Evolutionary conservation across 2,329 filamentous ascomycete genomes (phyloP).

Genomic region (Chaetomiaceae sp.): DNA sequence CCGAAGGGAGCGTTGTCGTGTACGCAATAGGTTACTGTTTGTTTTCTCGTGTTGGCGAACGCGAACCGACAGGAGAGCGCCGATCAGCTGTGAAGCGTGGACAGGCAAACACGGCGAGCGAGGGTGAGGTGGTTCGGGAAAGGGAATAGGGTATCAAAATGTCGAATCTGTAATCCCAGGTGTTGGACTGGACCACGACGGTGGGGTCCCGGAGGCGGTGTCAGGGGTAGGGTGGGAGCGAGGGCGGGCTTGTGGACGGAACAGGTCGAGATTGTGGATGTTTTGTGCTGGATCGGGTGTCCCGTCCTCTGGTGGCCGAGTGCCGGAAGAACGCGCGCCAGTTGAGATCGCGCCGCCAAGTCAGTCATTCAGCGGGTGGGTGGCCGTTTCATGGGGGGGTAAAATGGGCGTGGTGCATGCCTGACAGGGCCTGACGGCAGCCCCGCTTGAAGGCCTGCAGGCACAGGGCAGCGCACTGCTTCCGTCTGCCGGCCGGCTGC

Average conservation of each 20-base stretch:
- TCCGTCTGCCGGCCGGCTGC: slow-evolving; percentile 13
- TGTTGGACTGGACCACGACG: background rate
- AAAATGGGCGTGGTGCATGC: too few species aligned
- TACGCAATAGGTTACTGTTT: too few species aligned
- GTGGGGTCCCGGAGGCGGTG: slow-evolving; percentile 12
- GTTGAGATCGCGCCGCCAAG: slow-evolving; percentile 18
- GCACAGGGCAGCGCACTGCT: too few species aligned
- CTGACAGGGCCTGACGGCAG: slow-evolving; percentile 1
- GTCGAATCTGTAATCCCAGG: background rate
- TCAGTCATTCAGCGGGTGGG: slow-evolving; percentile 10
- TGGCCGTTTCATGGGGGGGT: slow-evolving; percentile 21
- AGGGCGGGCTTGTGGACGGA: background rate
- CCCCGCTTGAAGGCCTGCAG: slow-evolving; percentile 4
- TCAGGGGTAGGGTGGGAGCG: slow-evolving; percentile 13
- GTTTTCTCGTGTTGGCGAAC: too few species aligned
- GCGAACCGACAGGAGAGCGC: too few species aligned
- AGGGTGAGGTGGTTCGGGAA: too few species aligned
- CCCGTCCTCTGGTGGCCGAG: slow-evolving; percentile 15
- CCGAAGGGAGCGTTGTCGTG: too few species aligned
- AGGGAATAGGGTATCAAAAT: slow-evolving; percentile 9
- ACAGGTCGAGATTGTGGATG: slow-evolving; percentile 9
- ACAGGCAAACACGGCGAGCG: slow-evolving; percentile 1
- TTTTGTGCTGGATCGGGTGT: slow-evolving; percentile 14
- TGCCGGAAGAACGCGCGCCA: slow-evolving; percentile 20
- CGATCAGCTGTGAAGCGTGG: slow-evolving; percentile 2